phyloP scores from a whole-genome alignment of 1,284 basidiomycete genomes.

The Pyrrhoderma noxium region DNA sequence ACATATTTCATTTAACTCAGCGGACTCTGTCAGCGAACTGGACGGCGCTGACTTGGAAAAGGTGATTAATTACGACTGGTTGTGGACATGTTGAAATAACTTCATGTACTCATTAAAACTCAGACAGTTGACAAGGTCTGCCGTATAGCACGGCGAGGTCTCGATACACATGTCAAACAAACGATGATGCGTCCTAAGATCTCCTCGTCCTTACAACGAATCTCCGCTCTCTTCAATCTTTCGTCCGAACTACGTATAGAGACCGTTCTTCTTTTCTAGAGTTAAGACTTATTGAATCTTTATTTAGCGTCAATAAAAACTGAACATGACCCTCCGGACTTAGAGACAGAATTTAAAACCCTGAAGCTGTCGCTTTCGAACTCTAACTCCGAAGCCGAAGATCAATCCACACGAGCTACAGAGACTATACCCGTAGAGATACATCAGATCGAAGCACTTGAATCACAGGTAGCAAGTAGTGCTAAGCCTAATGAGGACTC shows the following conservation, averaged over 20 bases:
- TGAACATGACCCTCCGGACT: conserved; percentile 22
- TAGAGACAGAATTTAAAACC: conserved; percentile 13
- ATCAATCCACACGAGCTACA: no score
- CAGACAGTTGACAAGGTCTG: conserved; percentile 64
- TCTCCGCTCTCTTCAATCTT: conserved; percentile 64
- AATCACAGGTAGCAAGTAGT: conserved; percentile 1
- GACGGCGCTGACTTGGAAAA: conserved; percentile 56
- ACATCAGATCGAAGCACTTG: conserved; percentile 1
- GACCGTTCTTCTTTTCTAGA: no score
- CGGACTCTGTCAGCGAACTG: conserved; percentile 47
- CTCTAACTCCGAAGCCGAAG: no score
- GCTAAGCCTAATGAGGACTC: background rate
- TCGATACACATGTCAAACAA: conserved; percentile 66
- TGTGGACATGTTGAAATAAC: background rate
- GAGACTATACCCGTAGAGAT: no score
- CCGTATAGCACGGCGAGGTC: conserved; percentile 53
- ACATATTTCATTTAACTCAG: conserved; percentile 56
- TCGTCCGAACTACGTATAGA: conserved; percentile 18
- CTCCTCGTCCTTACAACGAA: conserved; percentile 55
- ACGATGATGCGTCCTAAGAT: conserved; percentile 57
- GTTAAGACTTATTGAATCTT: background rate
- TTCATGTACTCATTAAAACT: conserved; percentile 8
- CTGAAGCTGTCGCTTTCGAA: background rate
- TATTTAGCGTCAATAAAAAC: conserved; percentile 26
- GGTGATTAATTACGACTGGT: conserved; percentile 34